Evolutionary conservation across 2,329 filamentous ascomycete species (phyloP).

Genomic region (Penicillium verrucosum): DNA sequence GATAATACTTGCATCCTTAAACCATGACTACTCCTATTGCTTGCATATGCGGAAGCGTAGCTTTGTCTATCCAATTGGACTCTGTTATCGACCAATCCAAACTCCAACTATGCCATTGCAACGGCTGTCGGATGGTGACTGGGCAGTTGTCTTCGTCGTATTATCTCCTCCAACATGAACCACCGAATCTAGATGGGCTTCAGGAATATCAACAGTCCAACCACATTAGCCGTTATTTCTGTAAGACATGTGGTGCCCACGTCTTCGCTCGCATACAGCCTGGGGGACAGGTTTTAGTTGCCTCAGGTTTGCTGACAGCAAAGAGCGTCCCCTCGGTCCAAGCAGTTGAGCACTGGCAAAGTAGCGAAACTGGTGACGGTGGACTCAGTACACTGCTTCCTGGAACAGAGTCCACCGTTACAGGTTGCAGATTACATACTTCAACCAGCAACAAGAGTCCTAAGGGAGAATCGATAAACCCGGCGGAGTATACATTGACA

Average conservation of each 20-base stretch:
- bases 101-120: slow-evolving; percentile 52
- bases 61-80: slow-evolving; percentile 25
- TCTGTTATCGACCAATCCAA: slow-evolving; percentile 17
- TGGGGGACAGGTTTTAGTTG: slow-evolving; percentile 31
- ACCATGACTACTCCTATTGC: slow-evolving; percentile 21
- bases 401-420: slow-evolving; percentile 13
- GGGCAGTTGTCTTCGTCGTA: slow-evolving; percentile 49
- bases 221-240: slow-evolving; percentile 48
- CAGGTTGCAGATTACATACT: slow-evolving; percentile 23
- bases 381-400: slow-evolving; percentile 29
- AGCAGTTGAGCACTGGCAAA: slow-evolving; percentile 29
- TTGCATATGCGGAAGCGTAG: slow-evolving; percentile 31
- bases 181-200: slow-evolving; percentile 36
- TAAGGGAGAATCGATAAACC: neutral
- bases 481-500: slow-evolving; percentile 9
- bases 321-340: slow-evolving; percentile 17
- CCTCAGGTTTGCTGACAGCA: slow-evolving; percentile 31
- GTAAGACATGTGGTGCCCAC: slow-evolving; percentile 50
- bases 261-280: slow-evolving; percentile 31
- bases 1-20: neutral
- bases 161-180: slow-evolving; percentile 38
- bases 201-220: slow-evolving; percentile 46
- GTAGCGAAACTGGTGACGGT: slow-evolving; percentile 29
- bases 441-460: neutral
- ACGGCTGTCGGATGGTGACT: slow-evolving; percentile 48